Evolutionary conservation across 2,329 filamentous ascomycete genomes (phyloP), one percentile per base, ranked within the genome.

Genomic region (Hirsutella rhossiliensis): DNA sequence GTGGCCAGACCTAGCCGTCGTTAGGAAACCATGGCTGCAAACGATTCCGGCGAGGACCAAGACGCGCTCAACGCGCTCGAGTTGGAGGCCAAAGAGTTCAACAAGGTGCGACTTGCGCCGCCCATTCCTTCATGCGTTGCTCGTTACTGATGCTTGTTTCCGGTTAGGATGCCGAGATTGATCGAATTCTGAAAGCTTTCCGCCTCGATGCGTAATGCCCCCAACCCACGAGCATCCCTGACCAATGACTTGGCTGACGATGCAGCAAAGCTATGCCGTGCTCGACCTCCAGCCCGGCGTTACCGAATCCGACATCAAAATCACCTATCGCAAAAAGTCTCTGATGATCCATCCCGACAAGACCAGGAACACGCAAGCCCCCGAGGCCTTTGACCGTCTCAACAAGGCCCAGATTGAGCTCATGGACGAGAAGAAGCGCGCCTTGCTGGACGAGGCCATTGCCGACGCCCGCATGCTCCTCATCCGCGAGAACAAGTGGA

Each of bases 281-380:
- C 82, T 98, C 39, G 92, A 94, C 63, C 84, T 98, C 39, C 88
- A 95, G 62, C 92, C 92, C 4, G 92, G 92, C 59, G 87, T 97
- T 18, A 80, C 92, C 45, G 90, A 97, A 55, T 89, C 87, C 47
- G 92, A 97, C 67, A 97, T 98, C 72, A 97, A 96, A 67, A 72
- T 82, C 54, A 78, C 78, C 53, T 98, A 97, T 69, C 89, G 92
- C 71, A 89, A 87, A 57, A 97, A 96, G 66, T 98, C 92, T n/a
- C 82, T 98, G 45, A 80, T 98, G 41, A 97, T 98, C 69, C 92
- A 98, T 70, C 92, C 92, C 7, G 92, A 98, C 71, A 98, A 98
- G 65, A 96, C 92, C 45, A 81, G 81, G 58, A 97, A 98, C 60
- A 83, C 87, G 0, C 77, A 73, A 41, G 92, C 92, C 0, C 90